phyloP scores from a whole-genome alignment of 345 rosid species.

The Psidium friedrichsthalianum region DNA sequence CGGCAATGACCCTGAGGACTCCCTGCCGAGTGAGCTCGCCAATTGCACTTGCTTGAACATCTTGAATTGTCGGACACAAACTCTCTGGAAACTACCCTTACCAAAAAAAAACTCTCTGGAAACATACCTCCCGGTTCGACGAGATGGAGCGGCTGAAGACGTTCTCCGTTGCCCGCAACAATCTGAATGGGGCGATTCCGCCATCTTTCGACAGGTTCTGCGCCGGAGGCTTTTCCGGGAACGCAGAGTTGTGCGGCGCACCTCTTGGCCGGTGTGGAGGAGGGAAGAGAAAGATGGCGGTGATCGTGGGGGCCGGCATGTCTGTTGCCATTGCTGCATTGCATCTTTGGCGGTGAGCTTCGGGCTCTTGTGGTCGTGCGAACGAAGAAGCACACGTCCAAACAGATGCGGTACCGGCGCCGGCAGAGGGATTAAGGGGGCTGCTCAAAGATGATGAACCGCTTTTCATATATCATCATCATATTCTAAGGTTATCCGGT shows the following conservation, averaged over 20 bases:
- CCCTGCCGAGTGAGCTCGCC: conserved; percentile 28
- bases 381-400: neutral
- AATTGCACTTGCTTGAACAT: conserved; percentile 35
- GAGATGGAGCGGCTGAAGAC: conserved; percentile 26
- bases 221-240: conserved; percentile 18
- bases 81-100: conserved; percentile 40
- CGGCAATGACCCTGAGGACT: conserved; percentile 24
- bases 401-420: neutral
- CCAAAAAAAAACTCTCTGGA: conserved; percentile 37
- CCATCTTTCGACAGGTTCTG: conserved; percentile 18
- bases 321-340: conserved; percentile 25
- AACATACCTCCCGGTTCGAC: conserved; percentile 21
- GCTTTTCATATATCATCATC: neutral
- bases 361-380: conserved; percentile 33
- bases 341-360: conserved; percentile 24
- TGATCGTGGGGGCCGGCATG: conserved; percentile 26
- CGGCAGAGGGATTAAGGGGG: neutral
- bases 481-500: neutral
- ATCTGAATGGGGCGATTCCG: conserved; percentile 38
- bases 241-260: conserved; percentile 27
- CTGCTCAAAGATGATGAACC: neutral
- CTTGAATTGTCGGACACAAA: conserved; percentile 18
- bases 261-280: conserved; percentile 33
- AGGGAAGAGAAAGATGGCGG: conserved; percentile 18
- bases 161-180: conserved; percentile 25